Conservation (phyloP, 2,329 filamentous ascomycete genomes). For the Epicoccum nigrum region DNA sequence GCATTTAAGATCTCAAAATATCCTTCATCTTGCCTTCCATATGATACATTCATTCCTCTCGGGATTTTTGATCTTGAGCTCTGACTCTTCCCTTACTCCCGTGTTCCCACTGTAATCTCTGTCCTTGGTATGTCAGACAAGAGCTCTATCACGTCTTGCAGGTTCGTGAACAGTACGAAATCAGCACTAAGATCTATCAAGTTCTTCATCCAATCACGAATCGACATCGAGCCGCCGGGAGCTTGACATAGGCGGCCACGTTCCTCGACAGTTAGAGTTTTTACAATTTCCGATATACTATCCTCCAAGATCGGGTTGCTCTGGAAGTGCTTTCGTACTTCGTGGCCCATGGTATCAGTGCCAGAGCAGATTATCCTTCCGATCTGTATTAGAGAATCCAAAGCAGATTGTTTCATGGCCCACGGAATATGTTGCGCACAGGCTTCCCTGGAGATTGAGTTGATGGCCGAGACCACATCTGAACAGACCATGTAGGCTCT, state of each 20-base stretch:
- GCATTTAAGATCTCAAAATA: no score
- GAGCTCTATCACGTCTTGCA: no score
- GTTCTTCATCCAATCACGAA: background rate
- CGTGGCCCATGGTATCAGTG: background rate
- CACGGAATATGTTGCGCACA: background rate
- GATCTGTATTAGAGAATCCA: background rate
- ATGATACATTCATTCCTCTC: no score
- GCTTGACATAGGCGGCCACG: background rate
- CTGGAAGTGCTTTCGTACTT: background rate
- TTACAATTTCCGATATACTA: background rate
- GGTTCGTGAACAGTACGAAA: no score
- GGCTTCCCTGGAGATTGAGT: background rate
- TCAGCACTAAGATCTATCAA: no score
- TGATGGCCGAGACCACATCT: background rate
- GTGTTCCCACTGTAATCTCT: no score
- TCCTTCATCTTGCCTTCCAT: no score
- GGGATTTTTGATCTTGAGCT: no score
- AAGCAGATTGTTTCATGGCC: background rate
- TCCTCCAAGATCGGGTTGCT: background rate
- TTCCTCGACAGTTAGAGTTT: background rate
- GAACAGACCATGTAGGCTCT: background rate
- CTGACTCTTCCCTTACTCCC: no score
- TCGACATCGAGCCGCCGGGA: background rate
- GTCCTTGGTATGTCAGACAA: no score
- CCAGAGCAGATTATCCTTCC: background rate